A percentile compares a stretch with the other conserved stretches of the same genome.
Conservation (phyloP, 352 stramenopile species). For the Halophytophthora batemanensis region DNA sequence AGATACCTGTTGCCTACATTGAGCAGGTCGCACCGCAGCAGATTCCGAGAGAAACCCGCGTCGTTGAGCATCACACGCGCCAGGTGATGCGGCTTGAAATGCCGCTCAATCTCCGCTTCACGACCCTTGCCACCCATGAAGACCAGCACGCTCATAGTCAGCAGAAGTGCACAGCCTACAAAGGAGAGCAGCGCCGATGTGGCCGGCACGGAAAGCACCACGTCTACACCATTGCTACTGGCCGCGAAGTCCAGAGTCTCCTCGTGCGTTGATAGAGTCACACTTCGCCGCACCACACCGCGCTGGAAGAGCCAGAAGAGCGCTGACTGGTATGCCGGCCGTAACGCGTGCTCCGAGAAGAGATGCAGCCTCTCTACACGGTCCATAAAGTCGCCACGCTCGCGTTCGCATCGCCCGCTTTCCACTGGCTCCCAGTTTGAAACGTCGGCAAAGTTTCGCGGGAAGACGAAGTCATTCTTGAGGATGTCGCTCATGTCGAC, state of each 20-base stretch:
- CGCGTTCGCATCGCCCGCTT: conserved; percentile 36
- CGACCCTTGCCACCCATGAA: conserved; percentile 39
- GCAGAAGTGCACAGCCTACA: conserved; percentile 30
- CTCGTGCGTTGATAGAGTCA: conserved; percentile 5
- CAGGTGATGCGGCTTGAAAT: conserved; percentile 47
- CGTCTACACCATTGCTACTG: conserved; percentile 27
- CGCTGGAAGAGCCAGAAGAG: conserved; percentile 58
- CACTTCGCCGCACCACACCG: conserved; percentile 29
- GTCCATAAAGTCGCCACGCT: conserved; percentile 42
- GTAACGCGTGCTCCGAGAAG: conserved; percentile 47
- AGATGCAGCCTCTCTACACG: conserved; percentile 37
- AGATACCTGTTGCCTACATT: conserved; percentile 46
- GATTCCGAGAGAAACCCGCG: conserved; percentile 27
- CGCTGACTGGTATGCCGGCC: conserved; percentile 42
- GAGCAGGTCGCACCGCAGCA: conserved; percentile 51
- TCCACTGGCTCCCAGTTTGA: conserved; percentile 28
- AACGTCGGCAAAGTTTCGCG: conserved; percentile 36
- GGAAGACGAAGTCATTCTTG: conserved; percentile 59
- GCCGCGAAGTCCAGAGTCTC: conserved; percentile 25
- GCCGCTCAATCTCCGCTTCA: conserved; percentile 39
- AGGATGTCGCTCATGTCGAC: conserved; percentile 43
- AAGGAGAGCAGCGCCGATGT: conserved; percentile 38
- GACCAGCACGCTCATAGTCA: conserved; percentile 35
- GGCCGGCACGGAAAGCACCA: conserved; percentile 31
- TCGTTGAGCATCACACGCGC: conserved; percentile 42